Evolutionary conservation across 257 asterid genomes (phyloP).

Genomic region (Verbena officinalis): DNA sequence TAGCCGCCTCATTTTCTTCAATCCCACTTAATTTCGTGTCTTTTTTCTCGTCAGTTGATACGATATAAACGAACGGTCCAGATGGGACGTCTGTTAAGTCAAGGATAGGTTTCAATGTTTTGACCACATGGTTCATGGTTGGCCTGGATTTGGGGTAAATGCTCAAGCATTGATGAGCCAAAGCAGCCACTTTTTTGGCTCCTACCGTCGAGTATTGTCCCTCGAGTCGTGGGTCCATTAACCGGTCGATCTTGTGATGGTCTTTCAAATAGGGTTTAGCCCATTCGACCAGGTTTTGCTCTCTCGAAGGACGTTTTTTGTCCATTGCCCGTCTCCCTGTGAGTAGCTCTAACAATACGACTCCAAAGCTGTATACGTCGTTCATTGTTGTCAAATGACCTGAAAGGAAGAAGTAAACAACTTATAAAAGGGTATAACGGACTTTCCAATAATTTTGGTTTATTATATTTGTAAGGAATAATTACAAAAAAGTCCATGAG

Average conservation of each 20-base stretch:
- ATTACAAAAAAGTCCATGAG: too few species aligned
- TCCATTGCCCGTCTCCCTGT: constrained; percentile 65
- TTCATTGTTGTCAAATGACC: constrained; percentile 79
- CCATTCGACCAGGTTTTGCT: constrained; percentile 75
- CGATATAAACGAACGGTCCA: constrained; percentile 59
- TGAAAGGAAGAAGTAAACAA: constrained; percentile 22
- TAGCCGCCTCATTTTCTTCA: constrained; percentile 20
- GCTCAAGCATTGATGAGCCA: constrained; percentile 69
- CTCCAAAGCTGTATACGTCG: constrained; percentile 82
- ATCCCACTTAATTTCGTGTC: constrained; percentile 21
- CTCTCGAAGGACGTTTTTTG: constrained; percentile 53
- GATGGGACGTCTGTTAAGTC: constrained; percentile 46
- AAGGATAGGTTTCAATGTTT: constrained; percentile 50
- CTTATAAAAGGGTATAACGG: too few species aligned
- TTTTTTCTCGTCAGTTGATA: constrained; percentile 35
- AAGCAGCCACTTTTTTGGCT: constrained; percentile 64
- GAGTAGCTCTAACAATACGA: constrained; percentile 69
- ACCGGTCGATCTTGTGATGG: constrained; percentile 52
- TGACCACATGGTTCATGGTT: constrained; percentile 61
- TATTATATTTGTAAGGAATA: too few species aligned
- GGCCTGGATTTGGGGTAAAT: constrained; percentile 66
- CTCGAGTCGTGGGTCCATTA: constrained; percentile 75
- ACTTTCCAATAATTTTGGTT: too few species aligned
- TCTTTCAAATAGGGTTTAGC: constrained; percentile 73
- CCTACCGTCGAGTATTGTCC: constrained; percentile 72